Evolutionary conservation across 1,284 basidiomycete species (phyloP).

Genomic region (Cutaneotrichosporon mucoides): DNA sequence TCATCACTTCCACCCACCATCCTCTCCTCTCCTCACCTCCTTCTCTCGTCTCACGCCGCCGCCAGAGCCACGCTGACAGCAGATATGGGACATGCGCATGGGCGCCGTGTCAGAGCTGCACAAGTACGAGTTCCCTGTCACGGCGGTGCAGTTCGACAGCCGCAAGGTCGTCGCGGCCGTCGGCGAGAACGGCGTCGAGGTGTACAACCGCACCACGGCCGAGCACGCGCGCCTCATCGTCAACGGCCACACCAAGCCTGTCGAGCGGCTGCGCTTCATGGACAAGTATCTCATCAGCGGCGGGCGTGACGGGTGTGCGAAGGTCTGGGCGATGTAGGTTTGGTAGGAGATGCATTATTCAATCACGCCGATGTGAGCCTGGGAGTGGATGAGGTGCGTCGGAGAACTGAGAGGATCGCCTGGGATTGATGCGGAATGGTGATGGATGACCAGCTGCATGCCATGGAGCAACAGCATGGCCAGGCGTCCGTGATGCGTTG

Average conservation of each 20-base stretch:
- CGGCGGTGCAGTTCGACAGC: constrained; percentile 88
- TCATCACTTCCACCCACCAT: no score
- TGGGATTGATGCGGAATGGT: no score
- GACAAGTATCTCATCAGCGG: constrained; percentile 92
- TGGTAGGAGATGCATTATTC: background rate
- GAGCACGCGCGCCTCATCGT: constrained; percentile 77
- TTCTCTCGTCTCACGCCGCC: no score
- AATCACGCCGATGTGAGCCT: no score
- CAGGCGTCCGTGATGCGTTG: no score
- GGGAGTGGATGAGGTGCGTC: no score
- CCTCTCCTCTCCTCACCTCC: no score
- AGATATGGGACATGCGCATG: constrained; percentile 96
- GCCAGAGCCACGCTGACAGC: background rate
- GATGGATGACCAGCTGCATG: no score
- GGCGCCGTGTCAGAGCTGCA: constrained; percentile 85
- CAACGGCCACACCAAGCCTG: constrained; percentile 88
- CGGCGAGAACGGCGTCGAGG: constrained; percentile 89
- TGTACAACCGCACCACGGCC: constrained; percentile 92
- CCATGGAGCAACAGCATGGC: no score
- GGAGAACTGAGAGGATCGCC: no score
- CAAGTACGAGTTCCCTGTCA: constrained; percentile 85
- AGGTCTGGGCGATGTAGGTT: constrained; percentile 84
- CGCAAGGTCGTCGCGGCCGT: constrained; percentile 91
- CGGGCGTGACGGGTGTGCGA: constrained; percentile 79
- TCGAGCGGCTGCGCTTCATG: constrained; percentile 90